Evolutionary conservation across 2,329 filamentous ascomycete species (phyloP), one percentile per base, ranked within the genome.

Genomic region (Sclerotinia minor): DNA sequence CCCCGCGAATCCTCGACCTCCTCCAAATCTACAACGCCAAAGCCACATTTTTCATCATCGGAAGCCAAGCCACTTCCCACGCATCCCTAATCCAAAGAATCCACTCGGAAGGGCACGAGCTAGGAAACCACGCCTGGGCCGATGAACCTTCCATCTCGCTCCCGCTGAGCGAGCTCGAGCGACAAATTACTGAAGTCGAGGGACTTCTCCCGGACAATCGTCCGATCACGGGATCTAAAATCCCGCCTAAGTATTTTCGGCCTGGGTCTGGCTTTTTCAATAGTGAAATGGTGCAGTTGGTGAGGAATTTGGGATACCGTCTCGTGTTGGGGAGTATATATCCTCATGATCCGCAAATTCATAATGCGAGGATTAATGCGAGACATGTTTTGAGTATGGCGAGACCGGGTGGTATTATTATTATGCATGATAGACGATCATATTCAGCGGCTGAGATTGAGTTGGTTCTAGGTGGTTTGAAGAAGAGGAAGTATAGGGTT

Each of bases 11-110:
- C 69, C 80, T 93, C 66, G 79, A 86, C 54, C 80, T 92, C 0
- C 82, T 97, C n/a, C 80, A 82, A 65, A 81, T 82, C 32, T 83
- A 92, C 75, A 83, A 84, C 67, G 92, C 89, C 19, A 86, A 83
- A 26, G 93, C 93, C 0, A 97, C 93, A 0, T 95, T 96, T 78
- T 97, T 97, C 78, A 84, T 96, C 44, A 96, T 97, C 73, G 93
- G 93, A 11, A 84, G 84, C 3, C 92, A 97, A 79, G 87, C 92
- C 13, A 72, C 81, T 0, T 85, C 84, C 1, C 78, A 80, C 3
- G 83, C 89, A 75, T 79, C 81, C 7, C 78, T 83, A 3, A 81
- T 92, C 44, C 79, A 82, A 54, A 81, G 85, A 50, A 80, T 91
- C 1, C 81, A 91, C n/a, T 80, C 81, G 49, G 81, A 79, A 60